Base-by-base conservation (phyloP, 2,329 filamentous ascomycete genomes). In the Lasiodiplodia sp. region DNA sequence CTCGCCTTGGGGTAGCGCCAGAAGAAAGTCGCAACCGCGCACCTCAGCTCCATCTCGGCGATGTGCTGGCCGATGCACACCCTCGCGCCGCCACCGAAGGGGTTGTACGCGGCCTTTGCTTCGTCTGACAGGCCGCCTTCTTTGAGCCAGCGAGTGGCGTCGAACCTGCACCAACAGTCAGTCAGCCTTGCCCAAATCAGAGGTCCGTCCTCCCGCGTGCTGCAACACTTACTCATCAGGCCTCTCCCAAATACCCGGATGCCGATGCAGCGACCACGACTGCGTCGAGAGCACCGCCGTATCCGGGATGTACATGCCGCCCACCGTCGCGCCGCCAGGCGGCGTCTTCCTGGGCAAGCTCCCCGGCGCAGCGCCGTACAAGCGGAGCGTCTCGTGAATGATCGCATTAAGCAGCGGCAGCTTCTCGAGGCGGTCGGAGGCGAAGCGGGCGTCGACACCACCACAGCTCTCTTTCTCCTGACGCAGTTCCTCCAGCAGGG, bases 41-140 rank as follows among this genome's bases (percentile, higher is more conserved):
- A 81, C 11, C 86, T 80, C 37, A 89, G 72, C 72, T 89, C 87
- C 76, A 87, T 87, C 23, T 80, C 78, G 0, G 91, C 90, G 71
- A 92, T 87, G 72, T 92, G 90, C 4, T 88, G 86, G 0, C 90
- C 91, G 6, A 93, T 82, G 72, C 91, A 92, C 78, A 90, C 90
- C 28, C 90, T 82, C 0, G 90, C 87, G 0, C 91, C 90, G 23
- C 87, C 90, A 1, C 90, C 88, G 75, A 92, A 92, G 0, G 90
- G 89, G 82, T 89, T 88, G 71, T 90, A 91, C 18, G 87, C 86
- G 2, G 85, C 82, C 64, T 86, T 84, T 0, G 78, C 77, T 1
- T 72, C 73, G 0, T 74, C 70, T 0, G 75, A 73, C 2, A 70
- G 68, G 8, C 74, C 74, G 2, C 16, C 16, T 28, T 12, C 25